Evolutionary conservation across 495 filamentous ascomycete genomes (phyloP).

Genomic region (Xylaria intraflava): DNA sequence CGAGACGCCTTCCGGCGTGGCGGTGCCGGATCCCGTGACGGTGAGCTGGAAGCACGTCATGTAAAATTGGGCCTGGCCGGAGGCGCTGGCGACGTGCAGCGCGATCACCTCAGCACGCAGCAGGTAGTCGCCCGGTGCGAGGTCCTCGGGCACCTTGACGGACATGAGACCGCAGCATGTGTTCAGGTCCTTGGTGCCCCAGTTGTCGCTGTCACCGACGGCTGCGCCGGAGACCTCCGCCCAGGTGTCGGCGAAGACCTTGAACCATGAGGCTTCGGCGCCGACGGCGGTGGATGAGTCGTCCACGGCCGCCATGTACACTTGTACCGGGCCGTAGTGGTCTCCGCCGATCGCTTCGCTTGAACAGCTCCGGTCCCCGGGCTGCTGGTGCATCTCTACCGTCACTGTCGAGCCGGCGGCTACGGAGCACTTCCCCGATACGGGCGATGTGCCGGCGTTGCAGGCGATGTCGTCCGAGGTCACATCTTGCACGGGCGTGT

Average conservation of each 20-base stretch:
- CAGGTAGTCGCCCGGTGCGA: slow-evolving; percentile 47
- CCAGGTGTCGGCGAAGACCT: slow-evolving; percentile 46
- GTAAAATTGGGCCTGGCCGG: slow-evolving; percentile 44
- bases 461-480: slow-evolving; percentile 33
- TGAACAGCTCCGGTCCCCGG: slow-evolving; percentile 34
- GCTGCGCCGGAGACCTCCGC: slow-evolving; percentile 27
- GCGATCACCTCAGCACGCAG: slow-evolving; percentile 49
- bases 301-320: slow-evolving; percentile 48
- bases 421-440: slow-evolving; percentile 38
- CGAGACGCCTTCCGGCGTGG: slow-evolving; percentile 31
- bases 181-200: slow-evolving; percentile 49
- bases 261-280: slow-evolving; percentile 41
- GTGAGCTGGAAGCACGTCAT: slow-evolving; percentile 46
- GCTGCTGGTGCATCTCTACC: slow-evolving; percentile 50
- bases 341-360: slow-evolving; percentile 45
- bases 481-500: slow-evolving; percentile 42
- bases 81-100: slow-evolving; percentile 37
- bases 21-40: slow-evolving; percentile 27
- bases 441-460: slow-evolving; percentile 32
- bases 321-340: slow-evolving; percentile 44
- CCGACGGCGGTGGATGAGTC: slow-evolving; percentile 44
- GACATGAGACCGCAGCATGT: slow-evolving; percentile 46
- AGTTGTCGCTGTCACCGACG: slow-evolving; percentile 39
- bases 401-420: slow-evolving; percentile 42
- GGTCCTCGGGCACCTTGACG: slow-evolving; percentile 41